These are phyloP conservation scores for Pterocarpus santalinus DNA, from an alignment of 306 rosid species.

Conservation along the genomic window DNA sequence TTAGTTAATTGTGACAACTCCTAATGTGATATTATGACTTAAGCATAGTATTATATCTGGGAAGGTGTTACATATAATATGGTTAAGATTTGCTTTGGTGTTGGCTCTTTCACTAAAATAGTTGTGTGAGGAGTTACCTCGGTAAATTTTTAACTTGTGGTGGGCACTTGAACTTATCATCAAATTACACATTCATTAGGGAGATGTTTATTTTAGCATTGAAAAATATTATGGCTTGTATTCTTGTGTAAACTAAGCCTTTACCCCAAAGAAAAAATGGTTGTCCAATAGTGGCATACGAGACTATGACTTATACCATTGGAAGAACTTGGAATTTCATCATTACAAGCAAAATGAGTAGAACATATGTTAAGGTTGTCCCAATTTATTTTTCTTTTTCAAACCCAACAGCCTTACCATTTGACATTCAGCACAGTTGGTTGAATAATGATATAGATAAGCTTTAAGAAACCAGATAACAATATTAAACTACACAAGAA, in stretches of 20 bases:
- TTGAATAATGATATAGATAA: conserved; percentile 37
- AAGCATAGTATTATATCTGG: too few relatives aligned
- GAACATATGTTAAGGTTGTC: conserved; percentile 29
- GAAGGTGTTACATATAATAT: background rate
- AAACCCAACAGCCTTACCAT: background rate
- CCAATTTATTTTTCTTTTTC: conserved; percentile 15
- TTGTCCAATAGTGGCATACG: conserved; percentile 27
- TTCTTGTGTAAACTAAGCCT: conserved; percentile 10
- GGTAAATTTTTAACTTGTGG: too few relatives aligned
- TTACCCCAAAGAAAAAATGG: conserved; percentile 6
- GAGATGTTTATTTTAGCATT: background rate
- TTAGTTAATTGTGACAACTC: too few relatives aligned
- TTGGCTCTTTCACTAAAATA: conserved; percentile 40
- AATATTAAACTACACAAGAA: conserved; percentile 16
- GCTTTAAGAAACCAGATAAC: conserved; percentile 31
- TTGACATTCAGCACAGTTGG: conserved; percentile 39
- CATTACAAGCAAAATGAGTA: conserved; percentile 23
- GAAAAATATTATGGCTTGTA: conserved; percentile 11
- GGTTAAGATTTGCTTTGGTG: conserved; percentile 1
- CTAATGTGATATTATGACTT: too few relatives aligned
- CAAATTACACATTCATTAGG: background rate
- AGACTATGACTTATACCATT: conserved; percentile 30
- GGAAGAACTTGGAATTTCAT: background rate
- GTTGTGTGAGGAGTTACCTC: background rate
- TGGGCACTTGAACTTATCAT: conserved; percentile 10